Conservation (phyloP, 345 rosid genomes). For the Turnera subulata region DNA sequence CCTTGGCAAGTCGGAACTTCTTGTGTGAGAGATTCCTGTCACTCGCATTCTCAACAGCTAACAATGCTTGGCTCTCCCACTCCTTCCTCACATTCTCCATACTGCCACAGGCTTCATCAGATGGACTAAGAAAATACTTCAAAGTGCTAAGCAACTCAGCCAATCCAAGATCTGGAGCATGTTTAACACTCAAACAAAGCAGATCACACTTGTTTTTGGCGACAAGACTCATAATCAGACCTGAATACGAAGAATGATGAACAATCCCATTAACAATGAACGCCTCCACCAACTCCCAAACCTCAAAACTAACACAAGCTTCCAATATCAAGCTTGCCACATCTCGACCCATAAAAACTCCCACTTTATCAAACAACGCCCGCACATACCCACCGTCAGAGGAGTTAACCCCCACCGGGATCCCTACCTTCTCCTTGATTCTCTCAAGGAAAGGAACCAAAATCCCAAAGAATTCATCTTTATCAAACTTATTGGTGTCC, state of each 20-base stretch:
- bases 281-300: slow-evolving; percentile 67
- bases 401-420: slow-evolving; percentile 22
- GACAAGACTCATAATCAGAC: slow-evolving; percentile 45
- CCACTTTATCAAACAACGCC: slow-evolving; percentile 43
- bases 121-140: slow-evolving; percentile 73
- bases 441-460: slow-evolving; percentile 58
- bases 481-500: slow-evolving; percentile 43
- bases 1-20: slow-evolving; percentile 45
- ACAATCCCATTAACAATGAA: slow-evolving; percentile 48
- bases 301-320: slow-evolving; percentile 51
- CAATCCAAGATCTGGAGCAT: slow-evolving; percentile 61
- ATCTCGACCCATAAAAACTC: slow-evolving; percentile 53
- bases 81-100: slow-evolving; percentile 65
- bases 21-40: slow-evolving; percentile 31
- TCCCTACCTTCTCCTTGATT: slow-evolving; percentile 33
- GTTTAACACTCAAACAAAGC: slow-evolving; percentile 53
- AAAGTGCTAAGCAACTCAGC: slow-evolving; percentile 56
- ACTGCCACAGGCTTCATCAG: slow-evolving; percentile 45
- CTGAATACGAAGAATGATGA: slow-evolving; percentile 44
- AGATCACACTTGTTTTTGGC: slow-evolving; percentile 60
- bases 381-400: slow-evolving; percentile 21
- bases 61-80: slow-evolving; percentile 64
- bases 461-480: slow-evolving; percentile 39
- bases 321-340: slow-evolving; percentile 60
- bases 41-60: slow-evolving; percentile 47